Base-by-base conservation (phyloP, 1,139 yeast genomes). In the Yamadazyma conglobata region DNA sequence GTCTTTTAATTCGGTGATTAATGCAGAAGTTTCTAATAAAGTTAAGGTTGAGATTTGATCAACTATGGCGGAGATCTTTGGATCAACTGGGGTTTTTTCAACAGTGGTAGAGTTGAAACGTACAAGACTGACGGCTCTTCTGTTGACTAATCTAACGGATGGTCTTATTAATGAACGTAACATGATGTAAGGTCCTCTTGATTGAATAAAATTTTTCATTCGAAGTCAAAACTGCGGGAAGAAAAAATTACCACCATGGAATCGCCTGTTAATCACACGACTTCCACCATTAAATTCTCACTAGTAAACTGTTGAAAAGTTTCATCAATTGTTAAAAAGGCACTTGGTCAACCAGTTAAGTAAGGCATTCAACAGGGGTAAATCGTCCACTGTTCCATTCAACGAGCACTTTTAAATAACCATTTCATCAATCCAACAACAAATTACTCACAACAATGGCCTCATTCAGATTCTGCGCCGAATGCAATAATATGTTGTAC, bases 401-500 rank as follows among this genome's bases (percentile, higher is more conserved):
- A n/a, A n/a, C n/a, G n/a, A n/a, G n/a, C n/a, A n/a, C n/a, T n/a
- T n/a, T n/a, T 17, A 7, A 6, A 17, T 17, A 17, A 17, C 6
- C 19, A 7, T 17, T 17, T 10, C 5, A 5, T 20, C 6, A 20
- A 20, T 6, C 22, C 11, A 14, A 18, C 15, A 19, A 25, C 24
- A 27, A 23, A n/a, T 40, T 5, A 35, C 10, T 6, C 10, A 15
- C 19, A 23, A 24, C 15, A 6, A 86, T 84, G 95, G 86, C 93
- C 36, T 85, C 95, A 26, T 88, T 88, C 60, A 75, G 94, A 55
- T 88, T 88, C 64, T 88, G 96, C 58, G 82, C 91, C 44, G 94
- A 86, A 54, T 88, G 93, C 74, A 93, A 93, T 71, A 93, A 93
- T 56, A 89, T 91, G 98, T 75, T 91, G 63, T 93, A 91, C 57